A percentile compares a stretch with the other conserved stretches of the same genome.
Evolutionary conservation across 2,329 filamentous ascomycete genomes (phyloP).

Genomic region (Aspergillus sp.): DNA sequence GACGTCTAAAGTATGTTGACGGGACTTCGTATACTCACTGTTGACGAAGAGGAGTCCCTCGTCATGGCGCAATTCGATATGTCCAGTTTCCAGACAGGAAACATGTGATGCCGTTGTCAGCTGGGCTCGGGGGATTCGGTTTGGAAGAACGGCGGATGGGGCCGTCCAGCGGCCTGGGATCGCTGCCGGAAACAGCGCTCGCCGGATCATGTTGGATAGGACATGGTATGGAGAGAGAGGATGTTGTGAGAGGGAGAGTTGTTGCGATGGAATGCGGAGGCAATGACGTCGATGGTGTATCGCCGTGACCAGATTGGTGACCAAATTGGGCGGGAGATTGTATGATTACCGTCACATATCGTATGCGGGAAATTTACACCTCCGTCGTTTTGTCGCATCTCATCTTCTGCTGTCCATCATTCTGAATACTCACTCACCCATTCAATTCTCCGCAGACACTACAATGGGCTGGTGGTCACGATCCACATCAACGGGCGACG

Average conservation of each 20-base stretch:
- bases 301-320: too few relatives aligned
- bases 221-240: too few relatives aligned
- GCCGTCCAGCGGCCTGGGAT: neutral
- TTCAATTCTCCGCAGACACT: neutral
- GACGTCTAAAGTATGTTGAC: neutral
- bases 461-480: constrained; percentile 50
- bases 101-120: constrained; percentile 34
- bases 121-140: neutral
- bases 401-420: neutral
- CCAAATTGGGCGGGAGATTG: too few relatives aligned
- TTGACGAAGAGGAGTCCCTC: constrained; percentile 89
- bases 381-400: neutral
- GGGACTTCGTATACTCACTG: constrained; percentile 51
- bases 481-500: constrained; percentile 31
- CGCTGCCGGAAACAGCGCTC: neutral
- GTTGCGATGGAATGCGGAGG: too few relatives aligned
- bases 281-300: too few relatives aligned
- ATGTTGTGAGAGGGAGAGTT: too few relatives aligned
- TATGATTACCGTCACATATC: too few relatives aligned
- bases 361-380: neutral
- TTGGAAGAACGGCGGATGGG: neutral
- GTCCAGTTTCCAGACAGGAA: constrained; percentile 68
- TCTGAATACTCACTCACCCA: neutral
- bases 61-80: constrained; percentile 72
- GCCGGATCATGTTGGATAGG: too few relatives aligned